Evolutionary conservation across 139 green algal species (phyloP), one percentile per base, ranked within the genome.

Genomic region (Prasinococcaceae sp.): DNA sequence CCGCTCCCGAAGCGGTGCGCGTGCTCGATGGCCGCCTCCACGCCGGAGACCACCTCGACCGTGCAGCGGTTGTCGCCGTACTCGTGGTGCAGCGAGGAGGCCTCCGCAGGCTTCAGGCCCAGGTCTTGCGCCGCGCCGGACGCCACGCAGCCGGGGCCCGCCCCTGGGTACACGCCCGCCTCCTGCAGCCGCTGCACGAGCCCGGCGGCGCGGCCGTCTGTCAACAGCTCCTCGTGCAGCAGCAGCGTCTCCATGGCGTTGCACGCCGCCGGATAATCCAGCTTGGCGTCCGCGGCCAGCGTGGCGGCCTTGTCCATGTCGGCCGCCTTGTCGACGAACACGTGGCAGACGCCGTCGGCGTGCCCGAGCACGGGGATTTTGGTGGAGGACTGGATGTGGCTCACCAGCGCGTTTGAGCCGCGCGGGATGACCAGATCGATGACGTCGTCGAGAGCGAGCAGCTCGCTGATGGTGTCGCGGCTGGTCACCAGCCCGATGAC

Each of bases 391-490:
- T 90, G 79, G 57, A 92, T 86, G 61, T 89, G 73, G 17, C 41
- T 73, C 38, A 92, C 81, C 45, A 94, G 73, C 6, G 63, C 58
- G 65, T 94, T 96, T 56, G 66, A 77, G 22, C 88, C 88, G 16
- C 88, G 77, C 6, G 90, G 90, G 52, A 99, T 96, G 39, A 95
- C 87, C 6, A 99, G 74, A 64, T 99, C 90, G 48, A 99, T 95
- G 16, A 76, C 40, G 36, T 76, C 51, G 44, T 73, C 33, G 25
- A 76, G 44, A 50, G n/a, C 26, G 30, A 97, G 84, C 54, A 97
- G 79, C n/a, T 86, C 75, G n/a, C 73, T 58, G 47, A 96, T 83
- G 47, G 78, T 86, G n/a, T 87, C 85, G 4, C 88, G 68, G 2
- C 62, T 80, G 33, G 75, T 85, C n/a, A 97, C 75, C 27, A 97